Base-by-base conservation (phyloP, 257 asterid species). In the Rubia yunnanensis region DNA sequence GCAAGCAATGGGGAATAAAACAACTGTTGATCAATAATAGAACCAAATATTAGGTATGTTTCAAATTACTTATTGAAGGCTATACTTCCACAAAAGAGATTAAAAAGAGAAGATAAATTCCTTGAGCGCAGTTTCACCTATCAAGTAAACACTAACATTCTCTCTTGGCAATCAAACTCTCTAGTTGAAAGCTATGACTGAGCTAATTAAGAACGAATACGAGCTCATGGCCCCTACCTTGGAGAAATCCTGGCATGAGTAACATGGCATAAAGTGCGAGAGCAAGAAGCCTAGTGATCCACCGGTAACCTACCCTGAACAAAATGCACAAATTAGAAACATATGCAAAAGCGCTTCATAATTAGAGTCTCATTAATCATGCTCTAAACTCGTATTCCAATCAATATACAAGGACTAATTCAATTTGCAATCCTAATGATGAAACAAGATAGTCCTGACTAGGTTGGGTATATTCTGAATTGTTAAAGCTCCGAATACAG, bases 211-310 rank as follows among this genome's bases (percentile, higher is more conserved):
- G 41, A 67, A 5, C n/a, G 1, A 1, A 41, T 26, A 41, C 30
- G 5, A 52, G 53, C 18, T 48, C 60, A 3, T 44, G 41, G 49
- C 68, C 26, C 41, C 54, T 34, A 88, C 99, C 96, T 81, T 85
- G 98, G 71, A 90, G 85, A 84, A 94, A 90, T 56, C 99, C 99
- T 70, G 99, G 99, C 96, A 94, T 80, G 59, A 94, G 98, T 48
- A 94, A 73, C 84, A 85, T 81, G 52, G 99, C 95, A 80, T 90
- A 94, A 57, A 86, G 72, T 52, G 76, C 84, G 72, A 94, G 98
- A 36, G 89, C 95, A 60, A 94, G 79, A 76, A 91, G 80, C 74
- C 86, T 83, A 9, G 87, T 81, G 72, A 94, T 91, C 99, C 97
- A 90, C 36, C 95, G 95, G 77, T 88, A 94, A 61, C 99, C 99